These are phyloP conservation scores for Terfezia claveryi DNA, from an alignment of 495 filamentous ascomycete genomes.

Conservation along the genomic window DNA sequence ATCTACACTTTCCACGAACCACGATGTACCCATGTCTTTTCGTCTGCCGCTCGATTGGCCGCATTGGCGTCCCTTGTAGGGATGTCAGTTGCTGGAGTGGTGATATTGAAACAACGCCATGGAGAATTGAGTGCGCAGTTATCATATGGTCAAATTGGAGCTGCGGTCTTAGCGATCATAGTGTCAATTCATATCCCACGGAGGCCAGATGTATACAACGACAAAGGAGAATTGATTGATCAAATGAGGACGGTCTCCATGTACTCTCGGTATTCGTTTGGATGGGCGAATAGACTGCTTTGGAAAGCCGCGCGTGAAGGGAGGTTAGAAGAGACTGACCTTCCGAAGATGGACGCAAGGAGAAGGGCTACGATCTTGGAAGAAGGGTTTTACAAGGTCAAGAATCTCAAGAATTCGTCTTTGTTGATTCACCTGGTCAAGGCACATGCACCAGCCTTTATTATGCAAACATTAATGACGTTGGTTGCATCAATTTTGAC, in stretches of 20 bases:
- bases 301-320: slow-evolving; percentile 30
- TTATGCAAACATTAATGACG: slow-evolving; percentile 33
- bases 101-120: neutral
- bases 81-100: neutral
- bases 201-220: slow-evolving; percentile 38
- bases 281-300: slow-evolving; percentile 37
- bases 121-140: neutral
- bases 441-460: slow-evolving; percentile 31
- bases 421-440: slow-evolving; percentile 40
- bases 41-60: neutral
- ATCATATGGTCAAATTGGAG: slow-evolving; percentile 17
- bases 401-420: slow-evolving; percentile 22
- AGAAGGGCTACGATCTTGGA: slow-evolving; percentile 28
- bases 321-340: slow-evolving; percentile 34
- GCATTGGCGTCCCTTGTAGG: neutral
- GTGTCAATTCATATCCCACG: slow-evolving; percentile 34
- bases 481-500: slow-evolving; percentile 31
- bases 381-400: slow-evolving; percentile 29
- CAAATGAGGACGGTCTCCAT: slow-evolving; percentile 37
- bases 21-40: neutral
- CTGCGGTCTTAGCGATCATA: slow-evolving; percentile 18
- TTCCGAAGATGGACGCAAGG: slow-evolving; percentile 32
- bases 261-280: slow-evolving; percentile 38
- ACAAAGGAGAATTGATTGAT: slow-evolving; percentile 37
- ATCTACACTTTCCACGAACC: neutral